Percentiles rank a stretch among this genome's conserved stretches.
Conservation (phyloP, 1,284 basidiomycete species). For the Rhodotorula sp. region DNA sequence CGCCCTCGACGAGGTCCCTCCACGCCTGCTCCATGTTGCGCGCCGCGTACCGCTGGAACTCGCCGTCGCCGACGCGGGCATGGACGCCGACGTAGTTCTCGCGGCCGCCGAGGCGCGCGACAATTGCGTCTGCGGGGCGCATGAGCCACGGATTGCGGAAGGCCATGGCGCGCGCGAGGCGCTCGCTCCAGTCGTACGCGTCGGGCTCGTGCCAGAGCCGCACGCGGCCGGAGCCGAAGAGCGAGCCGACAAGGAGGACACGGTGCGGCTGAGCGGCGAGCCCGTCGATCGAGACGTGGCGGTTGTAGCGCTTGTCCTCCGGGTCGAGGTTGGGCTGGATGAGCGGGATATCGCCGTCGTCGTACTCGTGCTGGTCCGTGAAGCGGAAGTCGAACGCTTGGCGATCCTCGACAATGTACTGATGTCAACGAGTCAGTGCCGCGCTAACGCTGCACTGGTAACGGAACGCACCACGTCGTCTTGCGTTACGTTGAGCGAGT, state of each 20-base stretch:
- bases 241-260: slow-evolving; percentile 37
- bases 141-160: slow-evolving; percentile 32
- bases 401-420: slow-evolving; percentile 34
- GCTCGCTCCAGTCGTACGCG: not conserved
- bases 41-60: slow-evolving; percentile 56
- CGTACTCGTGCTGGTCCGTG: slow-evolving; percentile 5
- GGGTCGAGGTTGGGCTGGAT: not conserved
- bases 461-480: slow-evolving; percentile 30
- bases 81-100: slow-evolving; percentile 59
- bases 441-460: too few species aligned
- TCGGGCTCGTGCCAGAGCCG: not conserved
- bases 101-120: slow-evolving; percentile 23
- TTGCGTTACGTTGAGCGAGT: not conserved
- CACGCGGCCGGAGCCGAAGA: slow-evolving; percentile 30
- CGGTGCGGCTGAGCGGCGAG: slow-evolving; percentile 7
- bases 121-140: slow-evolving; percentile 30
- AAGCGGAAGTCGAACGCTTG: slow-evolving; percentile 33
- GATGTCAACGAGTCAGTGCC: not conserved
- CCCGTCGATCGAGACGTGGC: slow-evolving; percentile 25
- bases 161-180: slow-evolving; percentile 26
- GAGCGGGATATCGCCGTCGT: slow-evolving; percentile 1
- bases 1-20: slow-evolving; percentile 4
- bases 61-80: slow-evolving; percentile 66
- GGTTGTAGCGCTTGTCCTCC: slow-evolving; percentile 7
- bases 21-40: slow-evolving; percentile 36